Base-by-base conservation (phyloP, 352 stramenopile genomes). In the Pilasporangium apinafurcum region DNA sequence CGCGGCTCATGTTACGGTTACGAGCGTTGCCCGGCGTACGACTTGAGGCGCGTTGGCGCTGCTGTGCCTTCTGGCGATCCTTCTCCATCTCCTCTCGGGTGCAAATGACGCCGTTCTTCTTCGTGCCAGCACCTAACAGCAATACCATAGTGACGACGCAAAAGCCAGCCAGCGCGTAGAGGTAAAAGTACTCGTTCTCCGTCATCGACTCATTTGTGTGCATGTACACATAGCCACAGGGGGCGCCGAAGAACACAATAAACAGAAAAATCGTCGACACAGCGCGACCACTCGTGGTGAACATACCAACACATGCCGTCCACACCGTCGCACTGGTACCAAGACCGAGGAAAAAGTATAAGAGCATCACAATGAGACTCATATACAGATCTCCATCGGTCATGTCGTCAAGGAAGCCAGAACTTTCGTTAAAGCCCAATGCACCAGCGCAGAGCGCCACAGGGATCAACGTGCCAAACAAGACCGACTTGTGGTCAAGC, bases 301-400 rank as follows among this genome's bases (percentile, higher is more conserved):
- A 90, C 56, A 90, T 73, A 22, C 74, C 69, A 6, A 83, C 55
- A 33, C 65, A 70, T n/a, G 76, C 68, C 3, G 63, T 60, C 78
- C 78, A 90, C 5, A 72, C 54, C 24, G 59, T 70, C 10, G 74
- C 66, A 9, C 57, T 83, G 18, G 63, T 79, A 25, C 78, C 78
- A 16, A 87, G 55, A n/a, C 77, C 77, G 39, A 82, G 54, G 61
- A 90, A 84, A 36, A 90, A 87, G 69, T 81, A 90, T 59, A 81
- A 71, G 31, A 86, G 38, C 48, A 83, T 75, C 28, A 67, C 49
- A 3, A 87, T 59, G 17, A 87, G 48, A 37, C 58, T 75, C 22
- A 78, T 57, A 49, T 83, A 86, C 42, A 86, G 31, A 6, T 56
- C 65, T 1, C 60, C 68, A 21, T 69, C 64, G 17, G 65, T 53